phyloP scores from a whole-genome alignment of 805 yeast species.

The Metschnikowia dekortorum region DNA sequence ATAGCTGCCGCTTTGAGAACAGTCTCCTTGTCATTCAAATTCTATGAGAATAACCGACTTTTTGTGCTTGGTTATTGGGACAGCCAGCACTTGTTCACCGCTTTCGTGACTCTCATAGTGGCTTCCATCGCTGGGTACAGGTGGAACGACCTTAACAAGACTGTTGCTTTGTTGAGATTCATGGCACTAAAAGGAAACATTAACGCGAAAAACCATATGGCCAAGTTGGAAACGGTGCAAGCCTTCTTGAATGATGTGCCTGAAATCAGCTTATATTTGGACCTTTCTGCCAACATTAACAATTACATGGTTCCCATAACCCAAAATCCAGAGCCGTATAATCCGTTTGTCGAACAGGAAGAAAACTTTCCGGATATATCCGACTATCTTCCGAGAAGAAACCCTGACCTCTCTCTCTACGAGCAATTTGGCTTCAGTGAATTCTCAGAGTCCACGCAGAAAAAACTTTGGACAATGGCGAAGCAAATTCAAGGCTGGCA shows the following conservation, averaged over 20 bases:
- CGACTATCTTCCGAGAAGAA: background rate
- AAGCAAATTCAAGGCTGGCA: slow-evolving; percentile 28
- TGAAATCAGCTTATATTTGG: slow-evolving; percentile 19
- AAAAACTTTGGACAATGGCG: slow-evolving; percentile 18
- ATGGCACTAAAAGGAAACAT: slow-evolving; percentile 35
- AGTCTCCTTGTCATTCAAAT: slow-evolving; percentile 26
- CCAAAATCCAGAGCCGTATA: slow-evolving; percentile 6
- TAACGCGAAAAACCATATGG: slow-evolving; percentile 29
- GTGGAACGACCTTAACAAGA: slow-evolving; percentile 5
- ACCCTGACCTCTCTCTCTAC: slow-evolving; percentile 4
- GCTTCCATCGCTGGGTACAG: slow-evolving; percentile 15
- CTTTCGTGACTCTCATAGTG: slow-evolving; percentile 27
- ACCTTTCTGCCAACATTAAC: slow-evolving; percentile 8
- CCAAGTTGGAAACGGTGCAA: slow-evolving; percentile 26
- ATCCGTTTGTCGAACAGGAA: slow-evolving; percentile 12
- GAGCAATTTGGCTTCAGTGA: slow-evolving; percentile 10
- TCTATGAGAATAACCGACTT: slow-evolving; percentile 25
- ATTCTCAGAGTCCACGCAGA: slow-evolving; percentile 12
- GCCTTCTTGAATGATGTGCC: slow-evolving; percentile 21
- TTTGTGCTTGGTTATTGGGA: slow-evolving; percentile 40
- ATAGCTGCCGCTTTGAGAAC: slow-evolving; percentile 27
- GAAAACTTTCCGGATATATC: background rate
- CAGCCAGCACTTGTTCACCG: slow-evolving; percentile 33
- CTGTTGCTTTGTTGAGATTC: slow-evolving; percentile 26
- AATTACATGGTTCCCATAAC: background rate